These are phyloP conservation scores for Chaetomiaceae sp. DNA, from an alignment of 2,329 filamentous ascomycete species.

Conservation along the genomic window DNA sequence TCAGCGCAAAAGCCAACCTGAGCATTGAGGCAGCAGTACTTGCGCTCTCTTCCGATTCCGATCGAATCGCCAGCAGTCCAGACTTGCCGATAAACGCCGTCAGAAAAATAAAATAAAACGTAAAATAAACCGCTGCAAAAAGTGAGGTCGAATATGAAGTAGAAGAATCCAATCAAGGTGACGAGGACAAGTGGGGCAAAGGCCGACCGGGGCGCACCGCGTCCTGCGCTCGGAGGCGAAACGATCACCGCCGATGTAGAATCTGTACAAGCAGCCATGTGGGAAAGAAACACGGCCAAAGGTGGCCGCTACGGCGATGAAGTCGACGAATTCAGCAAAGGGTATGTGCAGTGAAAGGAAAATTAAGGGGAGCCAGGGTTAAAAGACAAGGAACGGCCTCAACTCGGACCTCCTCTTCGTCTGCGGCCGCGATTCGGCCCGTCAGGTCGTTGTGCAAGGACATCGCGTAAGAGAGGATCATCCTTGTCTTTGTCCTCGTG, in stretches of 20 bases:
- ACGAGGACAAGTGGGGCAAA: background rate
- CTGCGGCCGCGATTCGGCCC: conserved; percentile 77
- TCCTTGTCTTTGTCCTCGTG: conserved; percentile 88
- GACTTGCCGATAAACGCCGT: conserved; percentile 10
- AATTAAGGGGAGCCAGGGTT: background rate
- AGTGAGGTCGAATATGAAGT: background rate
- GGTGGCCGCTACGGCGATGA: background rate
- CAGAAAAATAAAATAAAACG: background rate
- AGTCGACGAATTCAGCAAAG: too few relatives aligned
- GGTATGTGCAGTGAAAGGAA: conserved; percentile 21
- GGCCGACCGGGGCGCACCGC: too few relatives aligned
- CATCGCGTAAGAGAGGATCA: conserved; percentile 73
- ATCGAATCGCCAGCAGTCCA: too few relatives aligned
- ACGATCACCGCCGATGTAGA: background rate
- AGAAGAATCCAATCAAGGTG: background rate
- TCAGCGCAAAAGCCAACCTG: background rate
- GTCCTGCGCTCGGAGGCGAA: background rate
- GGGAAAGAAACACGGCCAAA: background rate
- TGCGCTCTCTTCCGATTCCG: background rate
- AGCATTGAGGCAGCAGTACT: background rate
- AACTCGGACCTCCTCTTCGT: conserved; percentile 52
- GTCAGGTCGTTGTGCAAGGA: conserved; percentile 80
- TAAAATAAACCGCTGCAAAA: background rate
- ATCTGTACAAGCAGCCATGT: background rate
- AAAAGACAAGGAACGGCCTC: conserved; percentile 5